These are phyloP conservation scores for Irpex sp. DNA, from an alignment of 1,284 basidiomycete genomes.

Conservation along the genomic window DNA sequence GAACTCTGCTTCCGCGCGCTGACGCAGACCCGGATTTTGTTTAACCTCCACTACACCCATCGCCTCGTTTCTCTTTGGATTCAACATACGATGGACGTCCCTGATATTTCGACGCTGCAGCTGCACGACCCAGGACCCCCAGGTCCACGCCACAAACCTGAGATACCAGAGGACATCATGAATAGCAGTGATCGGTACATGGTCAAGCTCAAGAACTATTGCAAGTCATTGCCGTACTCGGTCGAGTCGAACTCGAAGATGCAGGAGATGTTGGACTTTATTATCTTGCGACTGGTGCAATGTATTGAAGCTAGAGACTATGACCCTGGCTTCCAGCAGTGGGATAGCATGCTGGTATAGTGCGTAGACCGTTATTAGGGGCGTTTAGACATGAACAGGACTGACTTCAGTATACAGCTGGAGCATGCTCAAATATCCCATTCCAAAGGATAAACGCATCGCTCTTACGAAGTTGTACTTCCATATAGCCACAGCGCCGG, in stretches of 20 bases:
- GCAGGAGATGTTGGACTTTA: constrained; percentile 76
- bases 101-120: constrained; percentile 41
- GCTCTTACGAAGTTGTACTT: constrained; percentile 80
- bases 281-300: constrained; percentile 64
- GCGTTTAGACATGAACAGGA: constrained; percentile 7
- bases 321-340: constrained; percentile 70
- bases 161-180: constrained; percentile 33
- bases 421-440: constrained; percentile 79
- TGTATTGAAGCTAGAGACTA: constrained; percentile 79
- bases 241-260: constrained; percentile 79
- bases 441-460: constrained; percentile 76
- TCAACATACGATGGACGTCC: constrained; percentile 36
- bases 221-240: constrained; percentile 69
- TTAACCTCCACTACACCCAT: neutral
- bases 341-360: constrained; percentile 75
- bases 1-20: neutral
- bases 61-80: constrained; percentile 1
- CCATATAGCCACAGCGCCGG: constrained; percentile 52
- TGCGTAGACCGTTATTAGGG: constrained; percentile 32
- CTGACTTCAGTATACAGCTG: constrained; percentile 45
- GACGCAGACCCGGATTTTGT: neutral
- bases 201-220: constrained; percentile 55
- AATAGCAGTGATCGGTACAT: constrained; percentile 41
- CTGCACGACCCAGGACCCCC: constrained; percentile 37
- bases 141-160: constrained; percentile 6